A percentile compares a stretch with the other conserved stretches of the same genome.
Conservation (phyloP, 768 basidiomycete species). For the Hysterangium stoloniferum region DNA sequence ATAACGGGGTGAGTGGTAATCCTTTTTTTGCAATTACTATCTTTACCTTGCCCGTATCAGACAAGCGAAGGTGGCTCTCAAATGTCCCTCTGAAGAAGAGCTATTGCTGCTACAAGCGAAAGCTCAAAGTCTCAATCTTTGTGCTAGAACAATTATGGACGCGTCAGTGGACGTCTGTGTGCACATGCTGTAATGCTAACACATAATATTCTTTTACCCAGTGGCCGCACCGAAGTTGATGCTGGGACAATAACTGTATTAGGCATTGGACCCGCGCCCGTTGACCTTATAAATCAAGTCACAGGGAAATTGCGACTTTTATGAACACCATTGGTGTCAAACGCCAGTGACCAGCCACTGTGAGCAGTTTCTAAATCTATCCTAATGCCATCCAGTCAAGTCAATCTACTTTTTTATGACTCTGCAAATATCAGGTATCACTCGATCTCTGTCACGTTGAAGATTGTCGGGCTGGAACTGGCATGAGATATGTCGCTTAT, state of each 20-base stretch:
- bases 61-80: constrained; percentile 93
- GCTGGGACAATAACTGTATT: constrained; percentile 82
- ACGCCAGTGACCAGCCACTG: no score
- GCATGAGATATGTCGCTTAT: no score
- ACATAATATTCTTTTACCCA: no score
- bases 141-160: constrained; percentile 81
- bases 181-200: no score
- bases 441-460: no score
- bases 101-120: constrained; percentile 75
- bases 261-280: constrained; percentile 65
- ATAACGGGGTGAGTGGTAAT: constrained; percentile 56
- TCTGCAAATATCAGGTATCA: no score
- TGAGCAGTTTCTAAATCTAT: no score
- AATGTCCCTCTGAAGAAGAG: constrained; percentile 74
- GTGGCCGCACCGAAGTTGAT: constrained; percentile 79
- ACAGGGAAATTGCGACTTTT: constrained; percentile 62
- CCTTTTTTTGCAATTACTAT: background rate
- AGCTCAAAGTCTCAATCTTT: constrained; percentile 81
- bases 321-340: no score
- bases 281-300: constrained; percentile 18
- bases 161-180: constrained; percentile 46
- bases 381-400: no score
- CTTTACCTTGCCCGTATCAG: constrained; percentile 32
- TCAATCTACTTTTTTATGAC: no score
- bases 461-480: no score